Evolutionary conservation across 2,329 filamentous ascomycete species (phyloP), one percentile per base, ranked within the genome.

Genomic region (Sarocladium brachiariae): DNA sequence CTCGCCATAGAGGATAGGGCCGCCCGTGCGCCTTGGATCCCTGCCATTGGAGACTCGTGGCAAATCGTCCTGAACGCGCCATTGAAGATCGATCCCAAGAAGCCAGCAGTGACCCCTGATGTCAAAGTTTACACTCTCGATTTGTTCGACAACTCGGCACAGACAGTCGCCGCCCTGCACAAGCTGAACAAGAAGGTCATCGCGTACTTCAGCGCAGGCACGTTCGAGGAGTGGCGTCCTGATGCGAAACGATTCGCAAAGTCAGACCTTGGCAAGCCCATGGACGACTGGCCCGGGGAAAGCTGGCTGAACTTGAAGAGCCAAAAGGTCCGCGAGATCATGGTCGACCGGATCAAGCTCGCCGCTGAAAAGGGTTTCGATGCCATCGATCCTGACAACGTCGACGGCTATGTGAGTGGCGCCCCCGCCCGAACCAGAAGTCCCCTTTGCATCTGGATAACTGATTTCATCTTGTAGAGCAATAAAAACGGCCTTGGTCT

Each of bases 191-290:
- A 78, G 59, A 81, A 77, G 54, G 78, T 87, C 49, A 82, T 89
- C 52, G 89, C 85, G 70, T 89, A 89, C 66, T 89, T 89, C 68
- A 84, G 80, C 49, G 84, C 83, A 0, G 86, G 86, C 1, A 83
- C 78, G 9, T 87, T 77, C 57, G 86, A 89, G 64, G 62, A 79
- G 47, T 79, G 75, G 69, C 74, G 84, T 2, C 65, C 72, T 0
- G 85, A 89, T 59, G 71, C 73, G n/a, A 61, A 59, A 24, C 57
- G 76, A 5, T 88, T 88, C 59, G 59, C 66, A 6, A 54, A 69
- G 1, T 62, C 65, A 0, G 84, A 87, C 55, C 62, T 81, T 39
- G 85, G 84, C 16, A 71, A 73, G 3, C 64, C 65, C 5, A 66
- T 88, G 7, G 71, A 79, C 10, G 83, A 78, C 4, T 89, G 85